Evolutionary conservation across 2,329 filamentous ascomycete species (phyloP), one percentile per base, ranked within the genome.

Genomic region (Plectosphaerella cucumerina): DNA sequence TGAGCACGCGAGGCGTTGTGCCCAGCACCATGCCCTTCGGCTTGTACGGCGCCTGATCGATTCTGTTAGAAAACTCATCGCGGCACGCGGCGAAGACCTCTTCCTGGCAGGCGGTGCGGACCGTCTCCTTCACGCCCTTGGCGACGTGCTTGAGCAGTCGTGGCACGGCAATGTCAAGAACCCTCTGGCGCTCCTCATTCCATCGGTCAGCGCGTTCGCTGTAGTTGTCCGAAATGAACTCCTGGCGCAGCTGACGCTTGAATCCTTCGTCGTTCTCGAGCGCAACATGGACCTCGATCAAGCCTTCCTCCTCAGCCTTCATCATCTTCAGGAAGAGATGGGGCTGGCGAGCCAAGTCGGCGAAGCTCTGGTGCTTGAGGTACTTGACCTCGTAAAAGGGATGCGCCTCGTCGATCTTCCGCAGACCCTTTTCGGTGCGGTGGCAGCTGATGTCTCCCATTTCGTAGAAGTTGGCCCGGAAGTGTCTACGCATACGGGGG

Each of bases 321-420:
- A 97, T 84, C 94, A 99, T 99, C 71, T 95, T 93, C 50, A 99
- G 74, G 66, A 94, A 99, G 22, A 96, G 76, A 57, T 97, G 92
- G 1, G 94, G 94, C 49, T 89, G 85, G 48, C 85, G 83, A 3
- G 90, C 87, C 53, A 97, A 81, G 58, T 94, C 88, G 41, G 77
- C 75, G 54, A 97, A 87, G 8, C 89, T 89, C 68, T 97, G 92
- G 60, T 94, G 91, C 57, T 90, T 85, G 18, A 99, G 78, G 61
- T 99, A 99, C 69, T 99, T 96, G 74, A 99, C 90, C 68, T 97
- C 94, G 65, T 97, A 97, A 69, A 95, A 97, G 0, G 91, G 90
- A 62, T 97, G 92, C 21, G 94, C 85, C 55, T 97, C 93, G 60
- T 96, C 92, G 59, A 99, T 97, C 63, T 90, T 89, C 51, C 89